phyloP scores from a whole-genome alignment of 1,284 basidiomycete species.

The Filobasidium uniguttulatum region DNA sequence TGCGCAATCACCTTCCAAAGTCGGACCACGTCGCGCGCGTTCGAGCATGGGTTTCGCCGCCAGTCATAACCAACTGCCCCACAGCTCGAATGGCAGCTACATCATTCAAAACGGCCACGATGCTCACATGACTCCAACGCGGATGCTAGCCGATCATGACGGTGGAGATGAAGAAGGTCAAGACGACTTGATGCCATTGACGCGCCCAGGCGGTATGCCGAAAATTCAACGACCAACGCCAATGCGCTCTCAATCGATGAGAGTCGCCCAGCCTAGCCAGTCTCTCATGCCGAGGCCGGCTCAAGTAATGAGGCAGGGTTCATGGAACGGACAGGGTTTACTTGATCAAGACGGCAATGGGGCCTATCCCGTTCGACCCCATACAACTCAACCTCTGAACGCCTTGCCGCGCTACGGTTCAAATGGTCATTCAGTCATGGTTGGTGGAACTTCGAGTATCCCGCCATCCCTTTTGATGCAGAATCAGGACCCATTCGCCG shows the following conservation, averaged over 20 bases:
- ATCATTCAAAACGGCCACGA: too few species aligned
- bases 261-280: neutral
- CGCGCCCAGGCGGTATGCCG: too few species aligned
- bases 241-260: neutral
- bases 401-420: neutral
- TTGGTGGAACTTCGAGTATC: neutral
- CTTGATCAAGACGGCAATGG: neutral
- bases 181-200: too few species aligned
- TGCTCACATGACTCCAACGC: too few species aligned
- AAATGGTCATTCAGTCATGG: neutral
- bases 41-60: too few species aligned
- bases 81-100: too few species aligned
- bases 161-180: too few species aligned
- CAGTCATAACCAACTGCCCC: too few species aligned
- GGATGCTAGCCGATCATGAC: too few species aligned
- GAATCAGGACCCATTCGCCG: neutral
- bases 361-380: neutral
- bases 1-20: too few species aligned
- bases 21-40: too few species aligned
- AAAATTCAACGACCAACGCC: neutral
- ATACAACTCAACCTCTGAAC: constrained; percentile 1
- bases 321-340: neutral
- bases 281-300: neutral
- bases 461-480: too few species aligned
- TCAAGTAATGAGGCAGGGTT: neutral